Conservation (phyloP, 805 yeast species). For the Wickerhamomyces silvicola region DNA sequence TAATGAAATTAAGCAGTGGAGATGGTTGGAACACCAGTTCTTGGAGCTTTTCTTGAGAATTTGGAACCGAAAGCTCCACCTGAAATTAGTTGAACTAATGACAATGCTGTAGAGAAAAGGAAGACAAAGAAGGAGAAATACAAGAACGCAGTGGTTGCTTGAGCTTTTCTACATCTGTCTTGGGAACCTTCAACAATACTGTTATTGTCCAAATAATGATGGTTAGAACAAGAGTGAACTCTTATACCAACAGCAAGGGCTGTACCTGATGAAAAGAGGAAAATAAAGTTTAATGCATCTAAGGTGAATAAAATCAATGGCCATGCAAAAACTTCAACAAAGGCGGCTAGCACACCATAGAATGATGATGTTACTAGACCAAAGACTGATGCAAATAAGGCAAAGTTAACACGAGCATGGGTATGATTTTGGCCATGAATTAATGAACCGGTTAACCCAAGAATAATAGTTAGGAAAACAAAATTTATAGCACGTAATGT, state of each 20-base stretch:
- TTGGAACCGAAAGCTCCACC: slow-evolving; percentile 55
- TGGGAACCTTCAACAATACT: slow-evolving; percentile 65
- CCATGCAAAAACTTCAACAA: slow-evolving; percentile 77
- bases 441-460: slow-evolving; percentile 88
- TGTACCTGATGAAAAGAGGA: slow-evolving; percentile 91
- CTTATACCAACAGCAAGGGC: slow-evolving; percentile 90
- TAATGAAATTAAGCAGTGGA: slow-evolving; percentile 75
- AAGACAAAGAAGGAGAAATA: slow-evolving; percentile 79
- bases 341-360: slow-evolving; percentile 73
- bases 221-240: slow-evolving; percentile 78
- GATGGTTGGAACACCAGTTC: slow-evolving; percentile 86
- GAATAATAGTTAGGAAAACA: slow-evolving; percentile 64
- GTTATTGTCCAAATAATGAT: slow-evolving; percentile 57
- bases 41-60: slow-evolving; percentile 43
- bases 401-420: slow-evolving; percentile 81
- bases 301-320: slow-evolving; percentile 68
- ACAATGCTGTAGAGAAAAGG: slow-evolving; percentile 53
- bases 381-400: slow-evolving; percentile 81
- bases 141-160: slow-evolving; percentile 75
- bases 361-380: slow-evolving; percentile 75
- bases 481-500: slow-evolving; percentile 71
- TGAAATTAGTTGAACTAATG: slow-evolving; percentile 45
- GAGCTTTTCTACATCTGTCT: slow-evolving; percentile 93
- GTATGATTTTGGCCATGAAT: slow-evolving; percentile 55
- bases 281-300: slow-evolving; percentile 85